Evolutionary conservation across 2,329 filamentous ascomycete genomes (phyloP).

Genomic region (Colletotrichum noveboracense): DNA sequence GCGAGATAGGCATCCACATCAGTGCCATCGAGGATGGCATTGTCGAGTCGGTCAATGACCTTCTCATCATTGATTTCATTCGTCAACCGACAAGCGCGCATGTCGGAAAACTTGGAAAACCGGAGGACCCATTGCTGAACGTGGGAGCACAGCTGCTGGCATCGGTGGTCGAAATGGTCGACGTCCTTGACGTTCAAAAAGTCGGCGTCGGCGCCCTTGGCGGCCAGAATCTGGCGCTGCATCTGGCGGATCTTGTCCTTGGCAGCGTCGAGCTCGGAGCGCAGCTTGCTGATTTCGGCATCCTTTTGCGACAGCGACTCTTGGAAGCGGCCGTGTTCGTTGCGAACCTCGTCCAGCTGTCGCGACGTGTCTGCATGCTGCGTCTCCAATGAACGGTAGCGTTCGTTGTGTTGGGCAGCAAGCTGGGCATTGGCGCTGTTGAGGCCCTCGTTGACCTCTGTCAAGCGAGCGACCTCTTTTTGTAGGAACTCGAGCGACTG

Average conservation of each 20-base stretch:
- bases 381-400: constrained; percentile 70
- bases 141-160: constrained; percentile 92
- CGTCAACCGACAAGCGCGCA: constrained; percentile 83
- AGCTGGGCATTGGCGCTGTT: constrained; percentile 79
- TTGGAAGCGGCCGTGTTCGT: constrained; percentile 67
- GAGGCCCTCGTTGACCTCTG: constrained; percentile 82
- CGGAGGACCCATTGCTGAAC: constrained; percentile 97
- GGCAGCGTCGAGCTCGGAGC: constrained; percentile 77
- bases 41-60: constrained; percentile 92
- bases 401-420: constrained; percentile 75
- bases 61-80: constrained; percentile 89
- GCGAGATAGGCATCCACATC: constrained; percentile 88
- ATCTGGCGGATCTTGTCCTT: constrained; percentile 63
- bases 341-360: constrained; percentile 73
- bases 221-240: constrained; percentile 59
- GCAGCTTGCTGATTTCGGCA: constrained; percentile 79
- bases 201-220: constrained; percentile 67
- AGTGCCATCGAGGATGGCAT: constrained; percentile 90
- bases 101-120: constrained; percentile 97
- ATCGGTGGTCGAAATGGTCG: constrained; percentile 93
- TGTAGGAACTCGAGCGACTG: constrained; percentile 81
- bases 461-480: constrained; percentile 80
- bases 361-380: constrained; percentile 70
- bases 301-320: constrained; percentile 81
- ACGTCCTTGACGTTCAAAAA: constrained; percentile 86